Percentiles rank a stretch among this genome's conserved stretches.
phyloP scores from a whole-genome alignment of 1,139 yeast species.

The Suhomyces maxii region DNA sequence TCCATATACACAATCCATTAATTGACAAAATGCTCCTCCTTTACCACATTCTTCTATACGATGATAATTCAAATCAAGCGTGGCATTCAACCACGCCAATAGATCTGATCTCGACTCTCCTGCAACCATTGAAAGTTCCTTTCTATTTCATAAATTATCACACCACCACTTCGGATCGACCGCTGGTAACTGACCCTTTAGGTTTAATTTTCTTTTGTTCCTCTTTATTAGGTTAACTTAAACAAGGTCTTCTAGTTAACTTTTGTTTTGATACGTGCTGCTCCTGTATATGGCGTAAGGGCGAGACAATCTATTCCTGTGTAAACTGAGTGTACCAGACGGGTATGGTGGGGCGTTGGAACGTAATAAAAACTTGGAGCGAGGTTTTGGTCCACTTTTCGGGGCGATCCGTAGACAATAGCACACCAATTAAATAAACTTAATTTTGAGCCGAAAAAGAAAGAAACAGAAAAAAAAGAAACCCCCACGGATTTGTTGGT shows the following conservation, averaged over 20 bases:
- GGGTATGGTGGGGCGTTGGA: too few relatives aligned
- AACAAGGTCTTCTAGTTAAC: neutral
- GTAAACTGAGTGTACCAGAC: too few relatives aligned
- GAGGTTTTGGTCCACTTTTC: too few relatives aligned
- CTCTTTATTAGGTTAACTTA: too few relatives aligned
- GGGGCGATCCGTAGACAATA: too few relatives aligned
- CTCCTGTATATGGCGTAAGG: constrained; percentile 3
- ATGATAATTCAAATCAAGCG: constrained; percentile 62
- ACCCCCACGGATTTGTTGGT: too few relatives aligned
- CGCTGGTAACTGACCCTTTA: neutral
- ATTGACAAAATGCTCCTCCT: constrained; percentile 93
- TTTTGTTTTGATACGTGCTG: constrained; percentile 5
- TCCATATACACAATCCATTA: constrained; percentile 79
- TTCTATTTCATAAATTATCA: too few relatives aligned
- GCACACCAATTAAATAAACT: too few relatives aligned
- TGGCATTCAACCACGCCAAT: constrained; percentile 78
- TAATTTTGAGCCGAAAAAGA: too few relatives aligned
- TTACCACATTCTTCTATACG: constrained; percentile 93
- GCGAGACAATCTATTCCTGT: neutral
- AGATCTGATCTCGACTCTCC: constrained; percentile 84
- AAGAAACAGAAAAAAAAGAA: too few relatives aligned
- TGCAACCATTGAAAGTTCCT: constrained; percentile 26
- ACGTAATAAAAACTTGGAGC: too few relatives aligned
- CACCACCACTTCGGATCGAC: neutral
- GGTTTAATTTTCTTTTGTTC: too few relatives aligned